Evolutionary conservation across 2,329 filamentous ascomycete genomes (phyloP).

Genomic region (Aspergillus calidoustus): DNA sequence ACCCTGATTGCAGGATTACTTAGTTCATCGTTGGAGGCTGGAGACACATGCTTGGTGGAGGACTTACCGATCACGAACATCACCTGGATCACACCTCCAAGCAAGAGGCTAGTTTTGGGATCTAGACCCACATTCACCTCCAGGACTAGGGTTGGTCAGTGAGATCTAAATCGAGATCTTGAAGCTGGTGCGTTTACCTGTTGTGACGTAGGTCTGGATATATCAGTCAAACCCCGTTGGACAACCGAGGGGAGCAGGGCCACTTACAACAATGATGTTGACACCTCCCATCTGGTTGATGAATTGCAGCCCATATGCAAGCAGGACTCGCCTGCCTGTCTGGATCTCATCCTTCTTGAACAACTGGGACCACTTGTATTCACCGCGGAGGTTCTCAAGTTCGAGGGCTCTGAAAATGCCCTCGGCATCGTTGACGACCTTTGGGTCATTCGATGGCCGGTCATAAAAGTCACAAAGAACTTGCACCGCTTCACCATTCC

Average conservation of each 20-base stretch:
- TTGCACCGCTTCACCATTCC: constrained; percentile 35
- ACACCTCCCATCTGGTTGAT: constrained; percentile 58
- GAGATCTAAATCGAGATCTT: neutral
- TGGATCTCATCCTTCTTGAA: constrained; percentile 50
- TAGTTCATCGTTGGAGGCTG: neutral
- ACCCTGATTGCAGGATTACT: constrained; percentile 32
- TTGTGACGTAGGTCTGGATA: constrained; percentile 32
- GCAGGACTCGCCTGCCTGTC: constrained; percentile 50
- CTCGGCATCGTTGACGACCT: constrained; percentile 36
- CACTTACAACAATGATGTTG: constrained; percentile 51
- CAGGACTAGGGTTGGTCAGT: constrained; percentile 38
- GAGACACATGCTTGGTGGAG: neutral
- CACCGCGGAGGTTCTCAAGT: constrained; percentile 40
- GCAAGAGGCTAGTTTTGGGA: constrained; percentile 50
- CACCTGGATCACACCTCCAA: constrained; percentile 49
- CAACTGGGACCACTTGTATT: constrained; percentile 47
- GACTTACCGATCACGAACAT: constrained; percentile 36
- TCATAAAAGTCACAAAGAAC: constrained; percentile 37
- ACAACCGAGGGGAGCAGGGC: neutral
- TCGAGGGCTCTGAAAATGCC: constrained; percentile 52
- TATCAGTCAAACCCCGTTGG: neutral
- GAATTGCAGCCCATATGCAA: constrained; percentile 55
- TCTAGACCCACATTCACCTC: constrained; percentile 52
- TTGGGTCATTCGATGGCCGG: constrained; percentile 26
- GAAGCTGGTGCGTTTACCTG: constrained; percentile 22